Evolutionary conservation across 305 asterid genomes (phyloP).

Genomic region (Solanum hybrid): DNA sequence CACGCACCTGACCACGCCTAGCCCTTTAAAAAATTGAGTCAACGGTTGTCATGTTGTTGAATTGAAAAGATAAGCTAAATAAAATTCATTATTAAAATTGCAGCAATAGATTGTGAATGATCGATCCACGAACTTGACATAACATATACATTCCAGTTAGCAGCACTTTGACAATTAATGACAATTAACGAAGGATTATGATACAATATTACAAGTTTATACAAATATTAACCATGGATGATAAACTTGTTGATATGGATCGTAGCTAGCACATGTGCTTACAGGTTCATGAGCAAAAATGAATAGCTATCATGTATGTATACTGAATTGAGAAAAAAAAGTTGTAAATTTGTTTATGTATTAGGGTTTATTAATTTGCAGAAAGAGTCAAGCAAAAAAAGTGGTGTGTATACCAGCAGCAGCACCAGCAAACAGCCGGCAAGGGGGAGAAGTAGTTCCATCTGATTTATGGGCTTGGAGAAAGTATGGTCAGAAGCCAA

Average conservation of each 20-base stretch:
- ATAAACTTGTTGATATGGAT: background rate
- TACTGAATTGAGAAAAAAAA: too few relatives aligned
- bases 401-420: conserved; percentile 94
- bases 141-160: background rate
- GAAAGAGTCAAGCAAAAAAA: conserved; percentile 91
- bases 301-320: background rate
- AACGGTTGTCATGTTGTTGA: background rate
- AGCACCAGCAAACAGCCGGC: conserved; percentile 68
- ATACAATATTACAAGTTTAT: background rate
- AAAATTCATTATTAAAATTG: background rate
- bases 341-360: too few relatives aligned
- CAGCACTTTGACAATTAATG: background rate
- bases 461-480: conserved; percentile 99
- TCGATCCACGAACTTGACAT: background rate
- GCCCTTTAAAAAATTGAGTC: background rate
- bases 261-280: background rate
- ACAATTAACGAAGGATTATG: background rate
- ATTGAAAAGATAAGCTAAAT: background rate
- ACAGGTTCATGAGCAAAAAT: background rate
- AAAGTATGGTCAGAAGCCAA: conserved; percentile 94
- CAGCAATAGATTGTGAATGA: background rate
- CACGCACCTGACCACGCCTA: background rate
- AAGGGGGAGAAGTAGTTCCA: conserved; percentile 83
- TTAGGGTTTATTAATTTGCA: conserved; percentile 13
- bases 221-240: too few relatives aligned